Conservation (phyloP, 768 basidiomycete species). For the Pulveroboletus sp. region DNA sequence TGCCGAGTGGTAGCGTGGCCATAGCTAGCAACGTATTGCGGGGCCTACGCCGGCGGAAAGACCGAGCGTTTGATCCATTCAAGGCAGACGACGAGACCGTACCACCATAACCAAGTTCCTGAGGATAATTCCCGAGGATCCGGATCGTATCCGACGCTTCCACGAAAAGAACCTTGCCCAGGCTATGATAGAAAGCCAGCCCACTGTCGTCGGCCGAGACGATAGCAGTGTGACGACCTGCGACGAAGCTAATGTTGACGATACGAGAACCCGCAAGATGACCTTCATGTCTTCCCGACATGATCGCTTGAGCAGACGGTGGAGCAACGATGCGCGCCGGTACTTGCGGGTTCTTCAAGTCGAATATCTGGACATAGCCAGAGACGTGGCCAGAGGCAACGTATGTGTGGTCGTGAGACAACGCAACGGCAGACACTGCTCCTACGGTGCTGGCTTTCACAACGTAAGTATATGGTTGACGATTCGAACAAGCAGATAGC, state of each 20-base stretch:
- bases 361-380: constrained; percentile 84
- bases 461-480: constrained; percentile 18
- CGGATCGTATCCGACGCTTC: constrained; percentile 93
- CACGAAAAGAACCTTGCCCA: constrained; percentile 92
- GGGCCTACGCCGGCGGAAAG: constrained; percentile 43
- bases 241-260: constrained; percentile 79
- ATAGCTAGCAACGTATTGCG: constrained; percentile 74
- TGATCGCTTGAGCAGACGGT: constrained; percentile 60
- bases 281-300: constrained; percentile 80
- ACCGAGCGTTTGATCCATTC: constrained; percentile 22
- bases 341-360: constrained; percentile 62
- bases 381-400: constrained; percentile 82
- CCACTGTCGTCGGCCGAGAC: constrained; percentile 88
- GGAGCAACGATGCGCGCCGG: constrained; percentile 72
- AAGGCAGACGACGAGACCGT: constrained; percentile 12
- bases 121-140: constrained; percentile 88
- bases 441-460: constrained; percentile 57
- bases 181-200: constrained; percentile 89
- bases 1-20: constrained; percentile 78
- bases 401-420: constrained; percentile 93
- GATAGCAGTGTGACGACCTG: constrained; percentile 87
- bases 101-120: constrained; percentile 28
- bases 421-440: constrained; percentile 80
- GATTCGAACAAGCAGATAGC: constrained; percentile 9
- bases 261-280: constrained; percentile 80